Evolutionary conservation across 768 basidiomycete species (phyloP).

Genomic region (Harrya chromipes): DNA sequence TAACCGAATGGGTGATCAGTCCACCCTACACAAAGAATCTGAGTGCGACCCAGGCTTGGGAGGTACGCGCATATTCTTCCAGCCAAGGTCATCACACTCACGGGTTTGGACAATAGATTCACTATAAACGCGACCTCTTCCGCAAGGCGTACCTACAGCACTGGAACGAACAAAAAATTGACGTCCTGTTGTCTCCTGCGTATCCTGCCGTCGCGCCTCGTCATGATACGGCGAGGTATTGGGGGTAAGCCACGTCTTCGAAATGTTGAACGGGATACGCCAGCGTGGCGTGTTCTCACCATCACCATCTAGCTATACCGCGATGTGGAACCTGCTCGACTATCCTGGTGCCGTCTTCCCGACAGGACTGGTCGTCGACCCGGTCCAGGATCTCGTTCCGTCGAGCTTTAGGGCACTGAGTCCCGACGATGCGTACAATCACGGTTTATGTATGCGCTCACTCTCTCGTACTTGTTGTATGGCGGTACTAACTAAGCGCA

Average conservation of each 20-base stretch:
- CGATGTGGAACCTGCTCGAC: constrained; percentile 43
- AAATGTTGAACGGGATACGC: no score
- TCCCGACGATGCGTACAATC: constrained; percentile 21
- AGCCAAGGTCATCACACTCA: not conserved
- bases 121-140: constrained; percentile 32
- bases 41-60: constrained; percentile 26
- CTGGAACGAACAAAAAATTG: constrained; percentile 38
- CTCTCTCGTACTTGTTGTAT: not conserved
- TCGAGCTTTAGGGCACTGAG: constrained; percentile 10
- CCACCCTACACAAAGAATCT: constrained; percentile 26
- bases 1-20: constrained; percentile 37
- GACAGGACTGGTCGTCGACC: constrained; percentile 33
- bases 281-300: no score
- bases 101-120: constrained; percentile 18
- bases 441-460: constrained; percentile 15
- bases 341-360: constrained; percentile 45
- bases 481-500: constrained; percentile 1
- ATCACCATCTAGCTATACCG: constrained; percentile 34
- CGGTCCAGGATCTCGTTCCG: constrained; percentile 21
- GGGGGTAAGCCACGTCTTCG: constrained; percentile 18
- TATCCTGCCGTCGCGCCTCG: constrained; percentile 35
- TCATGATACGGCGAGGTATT: constrained; percentile 37
- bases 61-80: constrained; percentile 16
- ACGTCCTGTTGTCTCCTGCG: constrained; percentile 39
- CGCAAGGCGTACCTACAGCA: constrained; percentile 34